Evolutionary conservation across 441 rosid species (phyloP).

Genomic region (Croton setiger): DNA sequence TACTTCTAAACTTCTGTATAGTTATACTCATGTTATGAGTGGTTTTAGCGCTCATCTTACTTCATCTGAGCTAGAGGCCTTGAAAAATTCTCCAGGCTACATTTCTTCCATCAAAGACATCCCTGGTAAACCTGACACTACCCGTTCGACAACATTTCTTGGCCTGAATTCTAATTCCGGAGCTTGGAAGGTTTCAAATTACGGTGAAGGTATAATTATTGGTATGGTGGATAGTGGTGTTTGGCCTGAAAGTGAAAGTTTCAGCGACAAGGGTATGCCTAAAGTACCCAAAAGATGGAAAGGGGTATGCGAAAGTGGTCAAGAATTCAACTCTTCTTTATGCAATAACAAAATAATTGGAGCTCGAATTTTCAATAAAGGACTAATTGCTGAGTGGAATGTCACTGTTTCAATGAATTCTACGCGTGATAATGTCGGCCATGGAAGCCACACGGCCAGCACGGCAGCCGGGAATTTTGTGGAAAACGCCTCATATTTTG

Average conservation of each 20-base stretch:
- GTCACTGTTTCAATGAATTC: constrained; percentile 49
- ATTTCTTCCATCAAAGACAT: constrained; percentile 39
- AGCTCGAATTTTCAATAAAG: constrained; percentile 66
- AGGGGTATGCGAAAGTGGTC: constrained; percentile 65
- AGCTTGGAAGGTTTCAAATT: constrained; percentile 42
- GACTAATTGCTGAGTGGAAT: constrained; percentile 34
- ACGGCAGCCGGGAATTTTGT: constrained; percentile 73
- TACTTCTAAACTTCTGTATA: constrained; percentile 7
- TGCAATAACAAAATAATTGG: constrained; percentile 83
- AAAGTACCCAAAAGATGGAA: constrained; percentile 58
- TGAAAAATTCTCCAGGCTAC: constrained; percentile 39
- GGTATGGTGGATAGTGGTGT: constrained; percentile 80
- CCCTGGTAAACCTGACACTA: constrained; percentile 46
- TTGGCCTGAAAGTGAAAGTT: constrained; percentile 79
- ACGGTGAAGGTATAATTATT: constrained; percentile 50
- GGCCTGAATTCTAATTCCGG: constrained; percentile 46
- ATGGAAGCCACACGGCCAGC: constrained; percentile 76
- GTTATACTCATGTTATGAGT: not conserved
- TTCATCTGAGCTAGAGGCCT: constrained; percentile 1
- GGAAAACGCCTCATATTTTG: constrained; percentile 47
- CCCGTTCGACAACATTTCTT: constrained; percentile 57
- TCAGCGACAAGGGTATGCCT: constrained; percentile 51
- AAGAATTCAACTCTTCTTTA: constrained; percentile 51
- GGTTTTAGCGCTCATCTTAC: constrained; percentile 18
- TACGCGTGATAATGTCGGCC: constrained; percentile 73